Evolutionary conservation across 148 eudicot species (phyloP).

Genomic region (Amaranthus hypochondriacus): DNA sequence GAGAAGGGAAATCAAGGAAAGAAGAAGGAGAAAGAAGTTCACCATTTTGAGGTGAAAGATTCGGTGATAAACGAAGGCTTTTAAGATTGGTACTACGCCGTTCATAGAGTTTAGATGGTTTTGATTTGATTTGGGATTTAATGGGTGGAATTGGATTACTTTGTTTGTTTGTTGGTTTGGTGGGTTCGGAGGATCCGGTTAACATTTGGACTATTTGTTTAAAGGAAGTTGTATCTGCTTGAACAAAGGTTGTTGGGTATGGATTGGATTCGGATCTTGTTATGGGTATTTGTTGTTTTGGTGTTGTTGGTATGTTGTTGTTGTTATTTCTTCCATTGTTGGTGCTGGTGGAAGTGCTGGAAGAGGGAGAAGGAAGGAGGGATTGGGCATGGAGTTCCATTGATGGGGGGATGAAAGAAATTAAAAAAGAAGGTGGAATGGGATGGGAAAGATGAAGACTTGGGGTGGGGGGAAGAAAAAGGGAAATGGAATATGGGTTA

Average conservation of each 20-base stretch:
- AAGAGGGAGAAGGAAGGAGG: slow-evolving; percentile 38
- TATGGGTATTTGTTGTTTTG: slow-evolving; percentile 14
- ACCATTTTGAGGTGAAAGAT: background rate
- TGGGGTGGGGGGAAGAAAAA: background rate
- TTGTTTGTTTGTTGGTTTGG: slow-evolving; percentile 29
- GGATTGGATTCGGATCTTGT: slow-evolving; percentile 60
- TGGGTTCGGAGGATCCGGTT: slow-evolving; percentile 56
- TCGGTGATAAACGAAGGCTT: slow-evolving; percentile 15
- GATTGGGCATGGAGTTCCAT: slow-evolving; percentile 40
- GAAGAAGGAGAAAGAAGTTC: slow-evolving; percentile 61
- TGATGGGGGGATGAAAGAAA: slow-evolving; percentile 5
- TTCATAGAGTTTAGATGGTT: slow-evolving; percentile 50
- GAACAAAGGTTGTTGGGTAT: slow-evolving; percentile 73
- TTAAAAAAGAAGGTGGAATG: background rate
- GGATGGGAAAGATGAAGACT: background rate
- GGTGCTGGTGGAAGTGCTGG: slow-evolving; percentile 26
- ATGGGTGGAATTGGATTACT: slow-evolving; percentile 50
- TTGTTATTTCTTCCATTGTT: slow-evolving; percentile 27
- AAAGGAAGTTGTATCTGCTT: slow-evolving; percentile 67
- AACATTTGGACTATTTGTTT: slow-evolving; percentile 76
- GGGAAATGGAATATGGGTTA: background rate
- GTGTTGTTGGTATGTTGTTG: slow-evolving; percentile 20
- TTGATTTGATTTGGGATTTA: slow-evolving; percentile 33
- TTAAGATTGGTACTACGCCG: slow-evolving; percentile 49
- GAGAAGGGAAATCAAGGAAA: slow-evolving; percentile 64